Conservation (phyloP, 2,329 filamentous ascomycete species). For the Alternaria triticimaculans region DNA sequence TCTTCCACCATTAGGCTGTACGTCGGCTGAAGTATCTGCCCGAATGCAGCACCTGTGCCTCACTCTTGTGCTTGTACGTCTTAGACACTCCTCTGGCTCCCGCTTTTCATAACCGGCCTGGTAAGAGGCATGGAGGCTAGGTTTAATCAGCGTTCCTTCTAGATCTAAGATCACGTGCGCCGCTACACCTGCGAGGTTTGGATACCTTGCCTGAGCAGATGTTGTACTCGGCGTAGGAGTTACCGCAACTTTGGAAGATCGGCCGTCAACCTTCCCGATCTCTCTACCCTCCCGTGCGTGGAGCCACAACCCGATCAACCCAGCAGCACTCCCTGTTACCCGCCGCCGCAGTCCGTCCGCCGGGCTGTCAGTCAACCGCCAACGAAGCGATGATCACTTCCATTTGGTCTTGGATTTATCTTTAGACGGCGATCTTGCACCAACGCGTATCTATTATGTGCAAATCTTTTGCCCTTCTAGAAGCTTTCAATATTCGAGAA, state of each 20-base stretch:
- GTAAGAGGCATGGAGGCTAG: background rate
- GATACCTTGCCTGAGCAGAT: background rate
- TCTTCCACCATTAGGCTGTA: background rate
- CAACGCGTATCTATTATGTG: background rate
- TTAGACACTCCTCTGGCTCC: background rate
- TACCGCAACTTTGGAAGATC: background rate
- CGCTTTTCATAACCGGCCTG: background rate
- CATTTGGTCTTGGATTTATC: background rate
- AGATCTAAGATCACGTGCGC: background rate
- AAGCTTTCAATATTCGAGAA: background rate
- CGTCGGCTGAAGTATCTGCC: constrained; percentile 2
- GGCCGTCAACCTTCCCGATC: background rate
- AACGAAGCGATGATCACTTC: constrained; percentile 1
- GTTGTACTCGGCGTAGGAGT: background rate
- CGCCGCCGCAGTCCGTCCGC: background rate
- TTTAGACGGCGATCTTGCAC: background rate
- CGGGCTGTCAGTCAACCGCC: background rate
- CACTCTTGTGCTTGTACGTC: background rate
- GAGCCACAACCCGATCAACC: background rate
- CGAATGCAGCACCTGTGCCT: background rate
- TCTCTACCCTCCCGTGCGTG: background rate
- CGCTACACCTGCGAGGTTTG: background rate
- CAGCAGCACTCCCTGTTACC: background rate
- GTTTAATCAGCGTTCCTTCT: background rate
- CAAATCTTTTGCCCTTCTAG: background rate